Evolutionary conservation across 768 basidiomycete genomes (phyloP).

Genomic region (Pholiota microspora): DNA sequence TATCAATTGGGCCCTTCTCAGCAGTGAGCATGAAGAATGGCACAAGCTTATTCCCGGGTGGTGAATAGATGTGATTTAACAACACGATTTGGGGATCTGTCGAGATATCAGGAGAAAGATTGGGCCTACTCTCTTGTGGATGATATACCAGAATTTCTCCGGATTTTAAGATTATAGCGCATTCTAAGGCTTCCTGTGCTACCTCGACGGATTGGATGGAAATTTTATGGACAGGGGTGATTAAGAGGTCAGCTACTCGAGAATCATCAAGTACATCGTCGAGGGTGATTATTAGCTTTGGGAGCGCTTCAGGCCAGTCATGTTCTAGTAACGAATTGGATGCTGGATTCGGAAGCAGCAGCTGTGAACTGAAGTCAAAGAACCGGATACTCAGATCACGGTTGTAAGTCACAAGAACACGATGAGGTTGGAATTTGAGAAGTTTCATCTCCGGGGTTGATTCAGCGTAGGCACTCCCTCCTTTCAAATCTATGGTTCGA

Average conservation of each 20-base stretch:
- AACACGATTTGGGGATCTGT: slow-evolving; percentile 51
- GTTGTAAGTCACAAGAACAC: slow-evolving; percentile 64
- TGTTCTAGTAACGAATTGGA: slow-evolving; percentile 47
- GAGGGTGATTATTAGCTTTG: slow-evolving; percentile 61
- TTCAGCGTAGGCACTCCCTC: slow-evolving; percentile 60
- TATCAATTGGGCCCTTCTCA: slow-evolving; percentile 44
- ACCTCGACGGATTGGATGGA: slow-evolving; percentile 45
- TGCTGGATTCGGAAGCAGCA: slow-evolving; percentile 43
- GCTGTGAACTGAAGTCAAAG: slow-evolving; percentile 71
- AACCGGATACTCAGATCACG: slow-evolving; percentile 66
- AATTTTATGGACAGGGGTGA: slow-evolving; percentile 9
- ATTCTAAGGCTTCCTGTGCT: slow-evolving; percentile 57
- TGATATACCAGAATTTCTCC: slow-evolving; percentile 59
- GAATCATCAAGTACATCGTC: slow-evolving; percentile 45
- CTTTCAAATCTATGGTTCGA: slow-evolving; percentile 38
- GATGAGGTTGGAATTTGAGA: slow-evolving; percentile 63
- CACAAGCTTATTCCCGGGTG: slow-evolving; percentile 42
- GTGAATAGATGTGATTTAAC: slow-evolving; percentile 46
- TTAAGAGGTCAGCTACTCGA: slow-evolving; percentile 28
- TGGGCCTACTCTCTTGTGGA: slow-evolving; percentile 23
- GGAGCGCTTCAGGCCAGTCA: slow-evolving; percentile 66
- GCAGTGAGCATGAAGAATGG: slow-evolving; percentile 62
- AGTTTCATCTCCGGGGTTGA: slow-evolving; percentile 50
- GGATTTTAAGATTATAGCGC: slow-evolving; percentile 47
- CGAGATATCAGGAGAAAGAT: slow-evolving; percentile 18